These are phyloP conservation scores for Kockovaella imperatae DNA, from an alignment of 768 basidiomycete genomes.

Conservation along the genomic window DNA sequence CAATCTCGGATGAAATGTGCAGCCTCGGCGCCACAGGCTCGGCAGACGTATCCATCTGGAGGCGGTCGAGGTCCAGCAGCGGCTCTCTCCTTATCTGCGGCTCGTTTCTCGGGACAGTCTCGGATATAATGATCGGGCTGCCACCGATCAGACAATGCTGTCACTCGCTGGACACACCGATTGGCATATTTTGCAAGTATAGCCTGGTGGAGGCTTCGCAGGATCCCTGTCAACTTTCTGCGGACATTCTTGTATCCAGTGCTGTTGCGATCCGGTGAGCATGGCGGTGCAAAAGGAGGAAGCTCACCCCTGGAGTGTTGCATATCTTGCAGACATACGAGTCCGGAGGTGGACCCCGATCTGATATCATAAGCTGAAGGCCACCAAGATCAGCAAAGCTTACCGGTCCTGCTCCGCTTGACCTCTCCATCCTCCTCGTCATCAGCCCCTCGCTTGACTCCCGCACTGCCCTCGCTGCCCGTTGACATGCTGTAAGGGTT, in stretches of 20 bases:
- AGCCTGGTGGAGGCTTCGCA: conserved; percentile 67
- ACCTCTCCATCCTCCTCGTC: conserved; percentile 33
- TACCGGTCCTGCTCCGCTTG: conserved; percentile 29
- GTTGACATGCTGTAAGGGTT: conserved; percentile 36
- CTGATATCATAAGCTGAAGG: conserved; percentile 1
- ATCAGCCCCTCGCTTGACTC: conserved; percentile 41
- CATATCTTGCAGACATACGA: conserved; percentile 43
- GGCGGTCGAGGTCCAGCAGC: conserved; percentile 20
- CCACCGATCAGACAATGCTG: neutral
- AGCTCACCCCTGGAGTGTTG: conserved; percentile 38
- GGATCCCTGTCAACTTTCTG: conserved; percentile 18
- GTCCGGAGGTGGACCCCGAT: conserved; percentile 29
- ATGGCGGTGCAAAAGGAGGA: neutral
- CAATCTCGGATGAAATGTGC: conserved; percentile 84
- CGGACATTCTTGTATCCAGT: conserved; percentile 45
- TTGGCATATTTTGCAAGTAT: conserved; percentile 78
- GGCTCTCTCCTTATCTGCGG: conserved; percentile 39
- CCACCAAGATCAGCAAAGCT: neutral
- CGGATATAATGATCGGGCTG: conserved; percentile 77
- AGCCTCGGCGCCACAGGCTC: conserved; percentile 74
- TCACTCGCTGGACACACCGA: conserved; percentile 48
- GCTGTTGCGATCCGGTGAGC: conserved; percentile 13
- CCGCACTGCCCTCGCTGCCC: conserved; percentile 5
- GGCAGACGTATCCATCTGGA: conserved; percentile 60
- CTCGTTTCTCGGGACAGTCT: conserved; percentile 74